Base-by-base conservation (phyloP, 1,139 yeast species). In the Debaryomyces udenii region DNA sequence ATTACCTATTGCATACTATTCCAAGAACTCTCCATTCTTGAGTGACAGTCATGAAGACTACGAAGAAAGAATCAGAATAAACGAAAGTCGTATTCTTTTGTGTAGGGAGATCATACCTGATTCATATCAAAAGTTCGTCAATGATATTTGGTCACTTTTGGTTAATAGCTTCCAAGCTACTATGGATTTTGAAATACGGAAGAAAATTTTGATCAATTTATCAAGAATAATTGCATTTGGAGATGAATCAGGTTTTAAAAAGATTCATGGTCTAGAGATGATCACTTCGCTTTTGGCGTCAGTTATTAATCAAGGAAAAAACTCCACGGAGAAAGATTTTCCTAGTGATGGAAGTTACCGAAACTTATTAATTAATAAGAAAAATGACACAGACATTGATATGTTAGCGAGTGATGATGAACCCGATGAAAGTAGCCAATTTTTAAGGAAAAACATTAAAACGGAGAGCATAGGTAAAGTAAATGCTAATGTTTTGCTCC, bases 91-190 rank as follows among this genome's bases (percentile, higher is more conserved):
- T 44, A 41, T 64, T 7, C 55, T 51, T 6, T 46, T 64, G 6
- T 67, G 59, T 40, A 47, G 47, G 28, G 51, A 54, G 3, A 46
- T 48, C 2, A 50, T 57, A 6, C 52, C 64, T 0, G 59, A 59
- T 1, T 66, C 68, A 1, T 69, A 62, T 46, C 57, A 55, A 52
- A 52, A 43, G 5, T 83, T 86, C 57, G 70, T 80, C 3, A 66
- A 66, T 35, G 71, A 74, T 5, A 57, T 83, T 2, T 76, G 85
- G 58, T 78, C 83, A 0, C 56, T 88, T n/a, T 60, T 90, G 39
- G 64, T 86, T 24, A 81, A 80, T 44, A 74, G 90, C 13, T 90
- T 86, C 56, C 82, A 86, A 33, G 83, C 95, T 2, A 76, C 94
- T 1, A 85, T 87, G 58, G 90, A 87, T 48, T 76, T 73, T 44